Conservation (phyloP, 345 rosid genomes). For the Anastatica hierochuntica region DNA sequence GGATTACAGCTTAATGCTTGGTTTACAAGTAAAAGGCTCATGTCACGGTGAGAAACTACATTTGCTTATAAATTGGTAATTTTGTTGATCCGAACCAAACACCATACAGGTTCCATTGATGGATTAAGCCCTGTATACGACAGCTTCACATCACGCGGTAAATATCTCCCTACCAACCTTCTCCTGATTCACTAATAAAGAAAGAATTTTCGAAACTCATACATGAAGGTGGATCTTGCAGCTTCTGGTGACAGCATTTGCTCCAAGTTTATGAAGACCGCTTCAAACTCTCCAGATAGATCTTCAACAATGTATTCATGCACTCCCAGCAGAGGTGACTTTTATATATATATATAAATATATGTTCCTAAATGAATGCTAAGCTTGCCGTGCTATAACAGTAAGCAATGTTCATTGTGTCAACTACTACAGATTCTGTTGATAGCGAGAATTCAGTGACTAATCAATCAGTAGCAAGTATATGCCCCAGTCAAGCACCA, state of each 20-base stretch:
- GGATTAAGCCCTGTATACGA: constrained; percentile 17
- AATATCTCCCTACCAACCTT: background rate
- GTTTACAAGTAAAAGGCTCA: constrained; percentile 33
- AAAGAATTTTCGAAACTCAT: too few relatives aligned
- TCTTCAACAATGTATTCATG: constrained; percentile 29
- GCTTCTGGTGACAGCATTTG: constrained; percentile 21
- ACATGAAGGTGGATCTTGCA: too few relatives aligned
- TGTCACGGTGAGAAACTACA: constrained; percentile 27
- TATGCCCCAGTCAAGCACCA: constrained; percentile 14
- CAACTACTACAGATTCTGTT: constrained; percentile 6
- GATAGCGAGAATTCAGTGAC: constrained; percentile 24
- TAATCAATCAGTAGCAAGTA: constrained; percentile 13
- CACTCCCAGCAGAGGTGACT: constrained; percentile 26
- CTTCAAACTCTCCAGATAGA: constrained; percentile 23
- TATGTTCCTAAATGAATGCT: too few relatives aligned
- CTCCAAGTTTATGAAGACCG: constrained; percentile 19
- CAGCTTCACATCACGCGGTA: constrained; percentile 25
- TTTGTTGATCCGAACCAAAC: too few relatives aligned
- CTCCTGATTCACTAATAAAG: background rate
- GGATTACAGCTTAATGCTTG: constrained; percentile 48
- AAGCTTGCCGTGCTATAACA: too few relatives aligned
- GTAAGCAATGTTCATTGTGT: too few relatives aligned
- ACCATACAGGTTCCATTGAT: constrained; percentile 23
- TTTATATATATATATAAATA: too few relatives aligned
- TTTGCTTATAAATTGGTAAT: too few relatives aligned